Percentiles rank a stretch among this genome's conserved stretches.
Evolutionary conservation across 768 basidiomycete genomes (phyloP).

Genomic region (Rhizopogon vinicolor): DNA sequence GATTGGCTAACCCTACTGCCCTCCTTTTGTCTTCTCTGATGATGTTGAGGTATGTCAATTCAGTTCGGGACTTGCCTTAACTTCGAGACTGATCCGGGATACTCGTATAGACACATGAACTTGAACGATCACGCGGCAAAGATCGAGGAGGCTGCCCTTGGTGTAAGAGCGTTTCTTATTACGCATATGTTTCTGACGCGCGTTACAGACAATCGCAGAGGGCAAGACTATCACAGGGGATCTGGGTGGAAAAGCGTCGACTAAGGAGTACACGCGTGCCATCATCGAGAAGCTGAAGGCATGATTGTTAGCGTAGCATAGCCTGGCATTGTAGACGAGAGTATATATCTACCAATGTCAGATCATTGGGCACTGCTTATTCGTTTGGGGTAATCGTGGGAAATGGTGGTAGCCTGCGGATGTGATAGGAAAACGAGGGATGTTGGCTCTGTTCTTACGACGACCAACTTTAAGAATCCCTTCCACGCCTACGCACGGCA

Average conservation of each 20-base stretch:
- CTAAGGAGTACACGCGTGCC: conserved; percentile 83
- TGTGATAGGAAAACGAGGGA: conserved; percentile 8
- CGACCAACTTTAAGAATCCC: conserved; percentile 38
- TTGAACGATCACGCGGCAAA: conserved; percentile 75
- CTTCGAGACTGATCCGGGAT: conserved; percentile 17
- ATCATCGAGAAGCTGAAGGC: conserved; percentile 70
- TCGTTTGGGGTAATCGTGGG: conserved; percentile 16
- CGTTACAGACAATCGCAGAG: conserved; percentile 86
- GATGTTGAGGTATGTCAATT: conserved; percentile 81
- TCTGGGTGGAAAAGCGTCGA: conserved; percentile 88
- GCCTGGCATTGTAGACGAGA: conserved; percentile 10
- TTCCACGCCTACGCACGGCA: conserved; percentile 52
- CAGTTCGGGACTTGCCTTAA: background rate
- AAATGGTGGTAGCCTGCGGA: conserved; percentile 9
- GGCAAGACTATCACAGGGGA: conserved; percentile 95
- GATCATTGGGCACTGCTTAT: background rate
- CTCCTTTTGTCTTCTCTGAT: conserved; percentile 91
- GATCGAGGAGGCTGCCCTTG: conserved; percentile 89
- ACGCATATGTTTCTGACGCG: conserved; percentile 1
- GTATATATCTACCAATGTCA: conserved; percentile 8
- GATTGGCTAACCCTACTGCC: conserved; percentile 99
- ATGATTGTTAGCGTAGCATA: conserved; percentile 9
- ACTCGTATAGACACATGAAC: conserved; percentile 78
- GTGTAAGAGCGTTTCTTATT: conserved; percentile 41
- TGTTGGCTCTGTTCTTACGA: conserved; percentile 27